Evolutionary conservation across 768 basidiomycete genomes (phyloP).

Genomic region (Hemileccinum impolitum): DNA sequence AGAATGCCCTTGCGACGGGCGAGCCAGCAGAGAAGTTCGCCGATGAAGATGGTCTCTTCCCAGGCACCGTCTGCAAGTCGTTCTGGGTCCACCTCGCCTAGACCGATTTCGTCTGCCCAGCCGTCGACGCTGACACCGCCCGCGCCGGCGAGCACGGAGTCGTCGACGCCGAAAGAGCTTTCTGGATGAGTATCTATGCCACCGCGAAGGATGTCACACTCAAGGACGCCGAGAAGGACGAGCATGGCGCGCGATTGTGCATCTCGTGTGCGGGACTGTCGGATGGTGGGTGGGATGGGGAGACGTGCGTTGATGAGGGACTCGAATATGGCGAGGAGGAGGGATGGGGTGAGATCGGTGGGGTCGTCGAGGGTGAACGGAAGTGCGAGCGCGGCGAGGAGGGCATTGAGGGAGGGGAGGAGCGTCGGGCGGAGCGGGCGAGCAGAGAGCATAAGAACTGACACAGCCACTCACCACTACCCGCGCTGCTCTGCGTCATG

Average conservation of each 20-base stretch:
- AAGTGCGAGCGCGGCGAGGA: conserved; percentile 43
- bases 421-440: conserved; percentile 17
- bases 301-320: conserved; percentile 54
- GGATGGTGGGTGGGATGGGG: conserved; percentile 37
- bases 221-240: conserved; percentile 70
- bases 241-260: conserved; percentile 65
- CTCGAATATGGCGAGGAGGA: conserved; percentile 70
- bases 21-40: conserved; percentile 67
- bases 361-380: conserved; percentile 49
- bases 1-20: conserved; percentile 43
- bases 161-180: conserved; percentile 26
- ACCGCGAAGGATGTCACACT: conserved; percentile 54
- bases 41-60: conserved; percentile 66
- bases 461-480: too few species aligned
- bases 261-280: conserved; percentile 34
- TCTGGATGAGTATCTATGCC: conserved; percentile 44
- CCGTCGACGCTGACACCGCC: conserved; percentile 29
- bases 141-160: conserved; percentile 12
- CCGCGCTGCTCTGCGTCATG: too few species aligned
- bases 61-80: conserved; percentile 60
- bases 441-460: conserved; percentile 5
- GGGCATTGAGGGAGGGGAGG: conserved; percentile 38
- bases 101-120: conserved; percentile 51
- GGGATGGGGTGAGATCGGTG: conserved; percentile 64
- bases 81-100: conserved; percentile 63